Evolutionary conservation across 139 green algal genomes (phyloP).

Genomic region (Zygnema circumcarinatum): DNA sequence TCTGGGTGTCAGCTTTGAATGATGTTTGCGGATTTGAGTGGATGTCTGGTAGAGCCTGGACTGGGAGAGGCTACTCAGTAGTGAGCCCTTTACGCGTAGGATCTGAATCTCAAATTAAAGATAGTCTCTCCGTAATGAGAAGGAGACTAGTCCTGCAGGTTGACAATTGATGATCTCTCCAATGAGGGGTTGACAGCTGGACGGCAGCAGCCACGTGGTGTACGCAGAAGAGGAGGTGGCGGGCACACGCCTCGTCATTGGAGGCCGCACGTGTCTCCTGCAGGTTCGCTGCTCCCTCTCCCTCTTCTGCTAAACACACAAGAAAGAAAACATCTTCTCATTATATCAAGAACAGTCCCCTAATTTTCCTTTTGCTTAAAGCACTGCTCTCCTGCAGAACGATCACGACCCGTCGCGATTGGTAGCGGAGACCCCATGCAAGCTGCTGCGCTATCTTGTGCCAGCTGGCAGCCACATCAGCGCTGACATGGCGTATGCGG

Average conservation of each 20-base stretch:
- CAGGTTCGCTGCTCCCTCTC: conserved; percentile 71
- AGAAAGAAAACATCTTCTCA: background rate
- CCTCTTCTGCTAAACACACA: background rate
- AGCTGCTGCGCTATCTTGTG: conserved; percentile 67
- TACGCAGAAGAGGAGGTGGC: conserved; percentile 89
- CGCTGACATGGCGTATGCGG: conserved; percentile 58
- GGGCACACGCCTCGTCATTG: conserved; percentile 90
- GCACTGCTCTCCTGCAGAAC: conserved; percentile 49
- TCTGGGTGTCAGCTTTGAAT: no score
- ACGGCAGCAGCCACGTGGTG: conserved; percentile 89
- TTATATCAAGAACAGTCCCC: background rate
- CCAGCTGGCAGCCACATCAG: conserved; percentile 54
- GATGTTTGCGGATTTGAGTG: no score
- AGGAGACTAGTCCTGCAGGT: no score
- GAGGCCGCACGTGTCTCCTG: conserved; percentile 88
- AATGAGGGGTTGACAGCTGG: conserved; percentile 71
- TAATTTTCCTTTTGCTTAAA: conserved; percentile 5
- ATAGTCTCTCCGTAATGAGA: no score
- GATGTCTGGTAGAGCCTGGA: no score
- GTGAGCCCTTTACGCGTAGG: no score
- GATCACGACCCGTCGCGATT: conserved; percentile 67
- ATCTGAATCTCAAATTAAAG: no score
- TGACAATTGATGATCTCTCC: no score
- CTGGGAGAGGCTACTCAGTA: no score
- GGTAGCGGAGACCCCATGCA: conserved; percentile 60